phyloP scores from a whole-genome alignment of 2,329 filamentous ascomycete species.

The Colletotrichum liaoningense region DNA sequence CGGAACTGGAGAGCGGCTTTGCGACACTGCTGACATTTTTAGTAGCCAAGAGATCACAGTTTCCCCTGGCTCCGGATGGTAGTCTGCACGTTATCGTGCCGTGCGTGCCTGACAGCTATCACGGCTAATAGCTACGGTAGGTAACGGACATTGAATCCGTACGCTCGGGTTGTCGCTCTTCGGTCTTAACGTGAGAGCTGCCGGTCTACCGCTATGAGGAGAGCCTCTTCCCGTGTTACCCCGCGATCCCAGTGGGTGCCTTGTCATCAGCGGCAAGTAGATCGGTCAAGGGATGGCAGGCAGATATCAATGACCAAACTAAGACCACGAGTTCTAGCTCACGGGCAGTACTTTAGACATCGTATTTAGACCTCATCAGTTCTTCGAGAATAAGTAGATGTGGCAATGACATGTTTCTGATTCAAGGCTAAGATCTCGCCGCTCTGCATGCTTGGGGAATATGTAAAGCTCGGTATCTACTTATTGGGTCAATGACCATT shows the following conservation, averaged over 20 bases:
- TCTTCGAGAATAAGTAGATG: neutral
- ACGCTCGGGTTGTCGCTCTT: neutral
- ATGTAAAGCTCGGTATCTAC: no score
- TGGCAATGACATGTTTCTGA: neutral
- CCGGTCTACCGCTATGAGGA: no score
- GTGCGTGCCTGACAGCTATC: neutral
- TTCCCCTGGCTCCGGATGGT: neutral
- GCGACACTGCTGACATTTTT: neutral
- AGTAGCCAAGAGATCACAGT: neutral
- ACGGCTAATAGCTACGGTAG: neutral
- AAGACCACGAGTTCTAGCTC: neutral
- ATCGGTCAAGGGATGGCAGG: neutral
- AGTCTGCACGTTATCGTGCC: neutral
- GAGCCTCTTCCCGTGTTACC: neutral
- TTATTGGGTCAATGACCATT: no score
- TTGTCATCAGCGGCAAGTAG: neutral
- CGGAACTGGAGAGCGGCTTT: neutral
- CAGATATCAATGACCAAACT: neutral
- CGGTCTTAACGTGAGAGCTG: no score
- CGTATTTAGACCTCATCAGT: neutral
- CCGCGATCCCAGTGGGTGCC: neutral
- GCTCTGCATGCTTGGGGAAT: no score
- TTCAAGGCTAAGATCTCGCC: no score
- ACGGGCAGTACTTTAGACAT: accelerated
- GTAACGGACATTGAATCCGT: neutral